These are phyloP conservation scores for Backusella tuberculispora DNA, from an alignment of 192 early-diverging fungal genomes.

Conservation along the genomic window DNA sequence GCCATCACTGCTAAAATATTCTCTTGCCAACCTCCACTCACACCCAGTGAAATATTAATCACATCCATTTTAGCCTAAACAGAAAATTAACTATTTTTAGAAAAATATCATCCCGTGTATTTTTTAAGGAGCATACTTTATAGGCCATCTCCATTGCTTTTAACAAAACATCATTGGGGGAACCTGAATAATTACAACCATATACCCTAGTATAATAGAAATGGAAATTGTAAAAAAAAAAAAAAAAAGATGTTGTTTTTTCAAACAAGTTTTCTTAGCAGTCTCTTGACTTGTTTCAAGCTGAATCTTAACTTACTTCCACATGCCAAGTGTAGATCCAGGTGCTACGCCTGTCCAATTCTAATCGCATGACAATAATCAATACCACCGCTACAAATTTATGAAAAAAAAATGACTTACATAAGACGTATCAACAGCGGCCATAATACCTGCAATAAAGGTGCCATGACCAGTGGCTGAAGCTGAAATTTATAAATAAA, in stretches of 20 bases:
- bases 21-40: conserved; percentile 63
- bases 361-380: conserved; percentile 11
- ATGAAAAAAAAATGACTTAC: conserved; percentile 17
- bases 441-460: conserved; percentile 65
- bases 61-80: conserved; percentile 64
- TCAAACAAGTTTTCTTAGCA: background rate
- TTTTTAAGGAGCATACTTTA: conserved; percentile 35
- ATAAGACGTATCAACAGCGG: conserved; percentile 33
- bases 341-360: conserved; percentile 64
- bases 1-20: conserved; percentile 62
- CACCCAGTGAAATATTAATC: conserved; percentile 86
- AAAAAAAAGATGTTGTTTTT: background rate
- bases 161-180: conserved; percentile 73
- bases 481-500: conserved; percentile 2
- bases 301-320: conserved; percentile 51
- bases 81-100: conserved; percentile 12
- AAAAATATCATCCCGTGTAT: background rate
- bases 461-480: conserved; percentile 62
- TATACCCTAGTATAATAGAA: conserved; percentile 50
- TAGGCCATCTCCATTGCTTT: conserved; percentile 76
- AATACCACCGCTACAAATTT: conserved; percentile 21
- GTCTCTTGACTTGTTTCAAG: background rate
- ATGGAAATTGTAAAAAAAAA: background rate
- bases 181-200: conserved; percentile 68
- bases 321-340: conserved; percentile 70